Conservation (phyloP, 2,329 filamentous ascomycete genomes). For the Alternaria sp. region DNA sequence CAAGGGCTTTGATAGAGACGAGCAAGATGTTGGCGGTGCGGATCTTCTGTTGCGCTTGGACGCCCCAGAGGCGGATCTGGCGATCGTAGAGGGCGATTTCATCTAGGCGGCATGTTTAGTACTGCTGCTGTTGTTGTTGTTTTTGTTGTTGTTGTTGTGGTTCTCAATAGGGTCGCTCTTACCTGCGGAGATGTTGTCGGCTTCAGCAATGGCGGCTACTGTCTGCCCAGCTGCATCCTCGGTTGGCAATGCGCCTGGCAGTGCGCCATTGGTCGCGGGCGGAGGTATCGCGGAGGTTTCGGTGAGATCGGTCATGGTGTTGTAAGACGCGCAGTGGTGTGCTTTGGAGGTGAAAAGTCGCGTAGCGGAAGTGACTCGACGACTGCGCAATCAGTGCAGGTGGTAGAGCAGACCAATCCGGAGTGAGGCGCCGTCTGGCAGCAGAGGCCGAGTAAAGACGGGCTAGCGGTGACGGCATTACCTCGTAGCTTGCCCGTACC, state of each 20-base stretch:
- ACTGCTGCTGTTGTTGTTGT: background rate
- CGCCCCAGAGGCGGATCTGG: constrained; percentile 96
- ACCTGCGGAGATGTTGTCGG: constrained; percentile 54
- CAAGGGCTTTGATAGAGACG: constrained; percentile 85
- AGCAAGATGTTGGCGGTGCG: constrained; percentile 89
- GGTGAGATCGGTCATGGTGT: constrained; percentile 32
- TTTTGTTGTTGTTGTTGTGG: constrained; percentile 1
- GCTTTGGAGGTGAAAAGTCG: background rate
- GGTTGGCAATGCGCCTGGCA: constrained; percentile 38
- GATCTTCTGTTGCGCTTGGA: constrained; percentile 90
- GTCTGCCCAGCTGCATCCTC: constrained; percentile 48
- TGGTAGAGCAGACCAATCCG: background rate
- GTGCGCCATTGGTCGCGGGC: constrained; percentile 34
- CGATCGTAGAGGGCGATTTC: constrained; percentile 97
- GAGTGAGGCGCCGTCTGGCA: background rate
- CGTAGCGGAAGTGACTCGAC: background rate
- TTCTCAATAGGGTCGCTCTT: constrained; percentile 3
- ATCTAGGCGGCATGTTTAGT: constrained; percentile 61
- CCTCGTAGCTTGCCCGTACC: constrained; percentile 1
- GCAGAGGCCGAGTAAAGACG: constrained; percentile 3
- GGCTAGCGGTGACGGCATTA: constrained; percentile 15
- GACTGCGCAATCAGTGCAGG: background rate
- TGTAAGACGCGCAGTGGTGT: background rate
- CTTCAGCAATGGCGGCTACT: constrained; percentile 49
- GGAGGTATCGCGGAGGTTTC: constrained; percentile 13